Evolutionary conservation across 2,329 filamentous ascomycete species (phyloP).

Genomic region (Aureobasidium sp.): DNA sequence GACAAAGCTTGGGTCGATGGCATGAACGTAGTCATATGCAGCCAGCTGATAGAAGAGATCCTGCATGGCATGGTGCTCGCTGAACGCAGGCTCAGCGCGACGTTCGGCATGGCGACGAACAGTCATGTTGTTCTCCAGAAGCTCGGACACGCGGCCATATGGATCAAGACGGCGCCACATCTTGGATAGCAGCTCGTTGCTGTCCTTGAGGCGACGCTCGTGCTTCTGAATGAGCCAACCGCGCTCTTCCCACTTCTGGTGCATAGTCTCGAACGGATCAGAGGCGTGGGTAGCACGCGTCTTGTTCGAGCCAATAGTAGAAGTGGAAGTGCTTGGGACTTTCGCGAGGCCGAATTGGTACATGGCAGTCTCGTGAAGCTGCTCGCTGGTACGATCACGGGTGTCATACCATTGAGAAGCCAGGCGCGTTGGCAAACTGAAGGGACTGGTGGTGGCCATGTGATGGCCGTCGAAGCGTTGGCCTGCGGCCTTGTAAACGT

Average conservation of each 20-base stretch:
- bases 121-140: not conserved
- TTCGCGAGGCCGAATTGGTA: not conserved
- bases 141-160: not conserved
- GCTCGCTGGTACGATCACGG: not conserved
- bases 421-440: not conserved
- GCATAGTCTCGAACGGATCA: not conserved
- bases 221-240: slow-evolving; percentile 2
- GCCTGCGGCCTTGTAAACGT: not conserved
- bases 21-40: slow-evolving; percentile 7
- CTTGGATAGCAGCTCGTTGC: not conserved
- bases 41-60: not conserved
- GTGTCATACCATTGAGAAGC: not conserved
- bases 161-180: slow-evolving; percentile 9
- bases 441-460: not conserved
- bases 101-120: not conserved
- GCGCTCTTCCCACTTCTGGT: slow-evolving; percentile 4
- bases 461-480: not conserved
- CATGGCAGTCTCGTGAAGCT: slow-evolving; percentile 1
- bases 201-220: slow-evolving; percentile 1
- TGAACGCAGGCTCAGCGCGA: not conserved
- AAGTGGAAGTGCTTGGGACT: not conserved
- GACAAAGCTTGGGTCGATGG: not conserved
- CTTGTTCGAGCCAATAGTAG: not conserved
- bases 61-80: not conserved
- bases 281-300: not conserved